phyloP scores from a whole-genome alignment of 345 rosid genomes.

The Atalantia buxifolia region DNA sequence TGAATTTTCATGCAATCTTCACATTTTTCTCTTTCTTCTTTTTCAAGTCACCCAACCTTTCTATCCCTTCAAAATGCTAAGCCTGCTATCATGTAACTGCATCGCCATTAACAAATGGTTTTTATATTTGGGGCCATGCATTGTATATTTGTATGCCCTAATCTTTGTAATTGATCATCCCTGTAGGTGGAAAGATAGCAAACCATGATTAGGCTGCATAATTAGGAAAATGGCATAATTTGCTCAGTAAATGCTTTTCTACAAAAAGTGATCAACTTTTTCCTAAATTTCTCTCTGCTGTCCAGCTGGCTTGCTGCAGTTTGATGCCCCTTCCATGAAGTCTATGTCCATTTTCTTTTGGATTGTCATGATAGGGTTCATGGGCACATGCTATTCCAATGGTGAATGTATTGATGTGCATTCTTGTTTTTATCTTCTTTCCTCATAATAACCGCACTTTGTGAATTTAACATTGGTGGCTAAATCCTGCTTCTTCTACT shows the following conservation, averaged over 20 bases:
- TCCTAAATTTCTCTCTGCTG: background rate
- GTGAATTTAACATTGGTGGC: background rate
- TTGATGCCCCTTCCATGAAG: background rate
- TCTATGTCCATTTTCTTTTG: background rate
- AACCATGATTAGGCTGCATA: background rate
- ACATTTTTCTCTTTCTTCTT: background rate
- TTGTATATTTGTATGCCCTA: background rate
- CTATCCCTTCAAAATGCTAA: background rate
- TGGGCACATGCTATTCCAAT: background rate
- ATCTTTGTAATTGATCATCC: background rate
- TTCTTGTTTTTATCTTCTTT: background rate
- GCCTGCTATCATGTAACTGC: background rate
- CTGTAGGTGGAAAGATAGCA: background rate
- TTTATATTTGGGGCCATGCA: background rate
- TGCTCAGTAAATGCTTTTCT: background rate
- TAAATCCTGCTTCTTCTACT: background rate
- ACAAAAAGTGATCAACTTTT: background rate
- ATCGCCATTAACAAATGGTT: background rate
- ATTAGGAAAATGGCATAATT: background rate
- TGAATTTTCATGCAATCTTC: background rate
- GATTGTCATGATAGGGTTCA: background rate
- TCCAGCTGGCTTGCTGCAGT: slow-evolving; percentile 2
- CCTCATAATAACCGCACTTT: background rate
- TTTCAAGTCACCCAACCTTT: background rate
- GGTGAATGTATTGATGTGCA: background rate